Evolutionary conservation across 371 early-diverging fungal species (phyloP).

Genomic region (Rhizopus microsporus): DNA sequence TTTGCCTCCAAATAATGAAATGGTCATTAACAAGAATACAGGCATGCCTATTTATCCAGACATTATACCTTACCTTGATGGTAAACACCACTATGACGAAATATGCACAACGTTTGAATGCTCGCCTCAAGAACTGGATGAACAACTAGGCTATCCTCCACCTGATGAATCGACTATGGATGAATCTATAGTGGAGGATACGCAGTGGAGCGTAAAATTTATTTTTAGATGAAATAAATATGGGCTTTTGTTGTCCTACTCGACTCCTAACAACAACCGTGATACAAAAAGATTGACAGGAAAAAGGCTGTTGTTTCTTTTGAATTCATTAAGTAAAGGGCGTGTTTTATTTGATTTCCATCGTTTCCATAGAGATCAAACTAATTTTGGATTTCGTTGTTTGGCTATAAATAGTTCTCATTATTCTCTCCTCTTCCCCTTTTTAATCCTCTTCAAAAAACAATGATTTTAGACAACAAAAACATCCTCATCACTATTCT

Average conservation of each 20-base stretch:
- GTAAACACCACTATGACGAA: slow-evolving; percentile 73
- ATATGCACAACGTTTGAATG: slow-evolving; percentile 68
- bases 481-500: slow-evolving; percentile 18
- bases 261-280: neutral
- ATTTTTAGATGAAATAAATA: slow-evolving; percentile 21
- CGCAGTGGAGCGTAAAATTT: slow-evolving; percentile 26
- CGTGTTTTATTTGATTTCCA: slow-evolving; percentile 18
- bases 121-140: slow-evolving; percentile 59
- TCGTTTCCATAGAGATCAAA: slow-evolving; percentile 19
- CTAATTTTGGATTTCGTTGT: slow-evolving; percentile 7
- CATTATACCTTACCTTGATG: slow-evolving; percentile 60
- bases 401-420: slow-evolving; percentile 1
- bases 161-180: slow-evolving; percentile 11
- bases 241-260: neutral
- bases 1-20: slow-evolving; percentile 19
- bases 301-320: slow-evolving; percentile 5
- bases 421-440: slow-evolving; percentile 4
- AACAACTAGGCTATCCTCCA: slow-evolving; percentile 37
- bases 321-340: neutral
- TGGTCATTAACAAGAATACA: slow-evolving; percentile 37
- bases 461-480: slow-evolving; percentile 23
- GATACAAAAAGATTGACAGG: slow-evolving; percentile 22
- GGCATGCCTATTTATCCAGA: slow-evolving; percentile 42
- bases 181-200: slow-evolving; percentile 11
- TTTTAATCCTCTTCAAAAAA: neutral